Conservation (phyloP, 2,329 filamentous ascomycete species). For the Colletotrichum destructivum region DNA sequence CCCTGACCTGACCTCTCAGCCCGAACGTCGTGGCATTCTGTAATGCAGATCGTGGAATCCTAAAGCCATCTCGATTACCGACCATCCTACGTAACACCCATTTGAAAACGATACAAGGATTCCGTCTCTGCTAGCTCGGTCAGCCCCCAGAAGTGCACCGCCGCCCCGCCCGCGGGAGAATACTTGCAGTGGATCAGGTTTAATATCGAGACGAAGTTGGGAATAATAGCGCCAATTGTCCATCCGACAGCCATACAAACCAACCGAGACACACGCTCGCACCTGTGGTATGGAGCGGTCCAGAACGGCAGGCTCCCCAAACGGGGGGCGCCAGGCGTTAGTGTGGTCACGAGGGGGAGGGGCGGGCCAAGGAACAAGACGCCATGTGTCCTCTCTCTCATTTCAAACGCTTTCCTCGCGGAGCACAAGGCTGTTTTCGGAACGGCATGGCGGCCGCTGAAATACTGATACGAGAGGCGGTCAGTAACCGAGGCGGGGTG, state of each 20-base stretch:
- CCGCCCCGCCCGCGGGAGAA: not conserved
- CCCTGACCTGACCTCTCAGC: constrained; percentile 1
- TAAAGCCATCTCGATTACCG: constrained; percentile 23
- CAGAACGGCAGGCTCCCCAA: constrained; percentile 8
- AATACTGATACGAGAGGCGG: constrained; percentile 16
- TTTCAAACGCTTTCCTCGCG: not conserved
- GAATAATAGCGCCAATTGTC: constrained; percentile 27
- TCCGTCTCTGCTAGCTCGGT: not conserved
- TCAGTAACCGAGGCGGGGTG: constrained; percentile 23
- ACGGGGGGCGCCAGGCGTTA: too few species aligned
- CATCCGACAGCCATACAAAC: constrained; percentile 13
- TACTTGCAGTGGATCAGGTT: not conserved
- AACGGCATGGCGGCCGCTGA: constrained; percentile 9
- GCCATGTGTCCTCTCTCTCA: not conserved
- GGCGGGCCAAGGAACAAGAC: not conserved
- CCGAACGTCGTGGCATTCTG: not conserved
- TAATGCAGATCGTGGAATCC: constrained; percentile 23
- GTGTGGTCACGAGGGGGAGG: constrained; percentile 13
- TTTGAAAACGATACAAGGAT: constrained; percentile 26
- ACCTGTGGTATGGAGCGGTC: constrained; percentile 28
- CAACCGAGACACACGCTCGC: constrained; percentile 10
- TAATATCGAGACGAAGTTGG: not conserved
- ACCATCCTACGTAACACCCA: constrained; percentile 25
- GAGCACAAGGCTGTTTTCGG: constrained; percentile 31
- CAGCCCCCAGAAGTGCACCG: not conserved